Conservation (phyloP, 1,284 basidiomycete species). For the Puccinia polysora region DNA sequence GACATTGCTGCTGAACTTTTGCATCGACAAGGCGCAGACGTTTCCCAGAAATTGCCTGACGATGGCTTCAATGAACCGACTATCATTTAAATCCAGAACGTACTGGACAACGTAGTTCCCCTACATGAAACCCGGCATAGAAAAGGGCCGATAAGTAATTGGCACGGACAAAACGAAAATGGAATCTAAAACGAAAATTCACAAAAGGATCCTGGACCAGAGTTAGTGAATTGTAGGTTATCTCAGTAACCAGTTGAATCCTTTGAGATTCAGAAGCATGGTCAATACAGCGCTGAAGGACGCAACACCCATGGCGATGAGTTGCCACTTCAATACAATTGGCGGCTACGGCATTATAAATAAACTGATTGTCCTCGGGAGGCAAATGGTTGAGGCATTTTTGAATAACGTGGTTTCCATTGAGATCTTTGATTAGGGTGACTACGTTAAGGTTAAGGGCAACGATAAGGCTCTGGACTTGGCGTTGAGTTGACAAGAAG, state of each 20-base stretch:
- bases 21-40: slow-evolving; percentile 92
- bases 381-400: slow-evolving; percentile 97
- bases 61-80: slow-evolving; percentile 92
- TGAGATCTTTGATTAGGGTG: slow-evolving; percentile 96
- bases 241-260: slow-evolving; percentile 95
- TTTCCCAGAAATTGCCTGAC: slow-evolving; percentile 97
- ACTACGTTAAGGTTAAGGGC: slow-evolving; percentile 96
- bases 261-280: slow-evolving; percentile 94
- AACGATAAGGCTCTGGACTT: slow-evolving; percentile 97
- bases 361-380: slow-evolving; percentile 99
- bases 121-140: slow-evolving; percentile 9
- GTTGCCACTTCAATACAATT: slow-evolving; percentile 99
- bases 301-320: slow-evolving; percentile 98
- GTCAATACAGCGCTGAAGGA: slow-evolving; percentile 96
- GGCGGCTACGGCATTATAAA: slow-evolving; percentile 97
- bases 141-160: slow-evolving; percentile 7
- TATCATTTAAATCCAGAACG: slow-evolving; percentile 95
- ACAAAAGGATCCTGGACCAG: slow-evolving; percentile 84
- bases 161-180: slow-evolving; percentile 53
- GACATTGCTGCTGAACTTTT: slow-evolving; percentile 96
- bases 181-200: slow-evolving; percentile 78
- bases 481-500: slow-evolving; percentile 86
- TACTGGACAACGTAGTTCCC: slow-evolving; percentile 71
- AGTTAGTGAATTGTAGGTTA: slow-evolving; percentile 95
- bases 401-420: slow-evolving; percentile 99